These are phyloP conservation scores for Auriscalpium microsporum DNA, from an alignment of 768 basidiomycete genomes.

Conservation along the genomic window DNA sequence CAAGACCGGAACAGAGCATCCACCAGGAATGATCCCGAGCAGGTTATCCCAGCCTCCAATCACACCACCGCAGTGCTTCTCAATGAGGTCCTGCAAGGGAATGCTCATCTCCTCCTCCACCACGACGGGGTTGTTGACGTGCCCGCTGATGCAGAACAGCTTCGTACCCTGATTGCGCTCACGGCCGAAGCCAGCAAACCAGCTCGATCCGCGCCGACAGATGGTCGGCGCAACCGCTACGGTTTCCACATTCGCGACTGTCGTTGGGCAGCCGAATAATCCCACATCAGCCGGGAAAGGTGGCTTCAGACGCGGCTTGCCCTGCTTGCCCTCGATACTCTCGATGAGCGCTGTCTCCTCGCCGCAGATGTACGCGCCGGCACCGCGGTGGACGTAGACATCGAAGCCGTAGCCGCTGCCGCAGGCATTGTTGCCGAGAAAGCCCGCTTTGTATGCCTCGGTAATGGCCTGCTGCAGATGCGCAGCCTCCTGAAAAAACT, in stretches of 20 bases:
- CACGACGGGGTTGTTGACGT: constrained; percentile 97
- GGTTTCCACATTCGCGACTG: constrained; percentile 98
- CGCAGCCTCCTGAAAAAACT: constrained; percentile 92
- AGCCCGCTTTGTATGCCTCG: constrained; percentile 86
- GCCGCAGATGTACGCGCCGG: constrained; percentile 97
- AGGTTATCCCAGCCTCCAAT: constrained; percentile 95
- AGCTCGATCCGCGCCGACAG: constrained; percentile 75
- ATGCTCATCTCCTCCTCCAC: constrained; percentile 99
- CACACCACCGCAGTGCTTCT: constrained; percentile 96
- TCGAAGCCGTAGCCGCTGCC: constrained; percentile 93
- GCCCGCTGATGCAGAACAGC: constrained; percentile 91
- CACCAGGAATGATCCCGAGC: constrained; percentile 94
- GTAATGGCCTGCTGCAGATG: constrained; percentile 94
- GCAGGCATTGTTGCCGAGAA: constrained; percentile 87
- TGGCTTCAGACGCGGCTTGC: constrained; percentile 94
- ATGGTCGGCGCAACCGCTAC: constrained; percentile 97
- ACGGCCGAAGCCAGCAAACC: constrained; percentile 91
- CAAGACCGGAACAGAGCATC: constrained; percentile 88
- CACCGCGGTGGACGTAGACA: constrained; percentile 96
- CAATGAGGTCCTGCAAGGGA: constrained; percentile 84
- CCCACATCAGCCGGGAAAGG: constrained; percentile 99
- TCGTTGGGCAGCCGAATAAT: constrained; percentile 93
- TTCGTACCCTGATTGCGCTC: constrained; percentile 96
- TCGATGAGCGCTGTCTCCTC: constrained; percentile 98
- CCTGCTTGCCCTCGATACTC: constrained; percentile 95